Evolutionary conservation across 768 basidiomycete genomes (phyloP).

Genomic region (Lactarius trivialis): DNA sequence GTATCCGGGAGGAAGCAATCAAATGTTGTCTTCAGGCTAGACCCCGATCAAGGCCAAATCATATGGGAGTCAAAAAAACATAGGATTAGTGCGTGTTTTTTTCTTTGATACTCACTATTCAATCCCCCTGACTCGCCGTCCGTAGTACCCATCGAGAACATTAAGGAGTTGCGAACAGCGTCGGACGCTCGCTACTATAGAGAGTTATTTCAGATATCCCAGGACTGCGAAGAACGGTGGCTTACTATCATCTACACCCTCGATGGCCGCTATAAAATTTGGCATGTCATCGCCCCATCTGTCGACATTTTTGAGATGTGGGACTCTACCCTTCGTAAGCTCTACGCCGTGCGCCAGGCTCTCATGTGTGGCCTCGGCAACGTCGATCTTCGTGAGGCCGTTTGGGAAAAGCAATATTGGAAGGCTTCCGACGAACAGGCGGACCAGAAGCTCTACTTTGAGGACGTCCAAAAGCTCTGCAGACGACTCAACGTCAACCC

Average conservation of each 20-base stretch:
- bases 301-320: constrained; percentile 55
- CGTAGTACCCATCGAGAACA: constrained; percentile 76
- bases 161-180: constrained; percentile 80
- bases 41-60: constrained; percentile 76
- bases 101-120: background rate
- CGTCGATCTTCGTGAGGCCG: constrained; percentile 52
- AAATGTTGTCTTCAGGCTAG: constrained; percentile 60
- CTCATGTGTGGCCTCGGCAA: constrained; percentile 64
- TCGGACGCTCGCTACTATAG: constrained; percentile 65
- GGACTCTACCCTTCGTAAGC: constrained; percentile 55
- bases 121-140: background rate
- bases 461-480: constrained; percentile 67
- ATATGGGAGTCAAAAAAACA: constrained; percentile 69
- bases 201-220: constrained; percentile 57
- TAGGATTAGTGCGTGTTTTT: constrained; percentile 47
- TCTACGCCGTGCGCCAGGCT: constrained; percentile 59
- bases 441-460: constrained; percentile 60
- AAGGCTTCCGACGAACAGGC: constrained; percentile 58
- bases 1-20: constrained; percentile 75
- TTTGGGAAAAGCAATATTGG: constrained; percentile 85
- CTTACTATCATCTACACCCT: constrained; percentile 80
- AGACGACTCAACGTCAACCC: constrained; percentile 61
- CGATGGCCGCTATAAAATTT: constrained; percentile 73
- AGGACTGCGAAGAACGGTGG: constrained; percentile 65
- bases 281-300: constrained; percentile 75